Evolutionary conservation across 2,329 filamentous ascomycete species (phyloP).

Genomic region (Hymenoscyphus albidus): DNA sequence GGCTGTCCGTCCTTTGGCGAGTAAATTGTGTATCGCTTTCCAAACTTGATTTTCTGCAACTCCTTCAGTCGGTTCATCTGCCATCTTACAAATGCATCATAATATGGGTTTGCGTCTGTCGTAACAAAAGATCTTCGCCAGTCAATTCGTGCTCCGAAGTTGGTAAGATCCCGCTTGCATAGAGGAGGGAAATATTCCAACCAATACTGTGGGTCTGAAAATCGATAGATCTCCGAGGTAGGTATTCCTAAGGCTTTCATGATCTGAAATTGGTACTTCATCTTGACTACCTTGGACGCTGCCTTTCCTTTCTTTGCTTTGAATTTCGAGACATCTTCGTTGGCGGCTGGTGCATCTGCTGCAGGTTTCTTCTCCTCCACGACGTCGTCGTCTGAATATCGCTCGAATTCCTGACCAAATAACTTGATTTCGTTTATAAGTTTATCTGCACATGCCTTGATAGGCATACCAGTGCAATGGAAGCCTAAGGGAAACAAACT

Average conservation of each 20-base stretch:
- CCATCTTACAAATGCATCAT: conserved; percentile 93
- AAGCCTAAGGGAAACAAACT: conserved; percentile 88
- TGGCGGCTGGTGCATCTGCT: conserved; percentile 61
- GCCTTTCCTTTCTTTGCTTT: conserved; percentile 90
- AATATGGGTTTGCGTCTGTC: conserved; percentile 94
- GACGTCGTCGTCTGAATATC: conserved; percentile 61
- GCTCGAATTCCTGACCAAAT: conserved; percentile 84
- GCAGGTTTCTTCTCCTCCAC: conserved; percentile 47
- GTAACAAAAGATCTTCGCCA: conserved; percentile 93
- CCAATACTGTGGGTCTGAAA: conserved; percentile 90
- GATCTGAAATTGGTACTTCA: conserved; percentile 95
- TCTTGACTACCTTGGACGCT: conserved; percentile 81
- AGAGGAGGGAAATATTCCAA: conserved; percentile 86
- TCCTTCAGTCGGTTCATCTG: conserved; percentile 93
- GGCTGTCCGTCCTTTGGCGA: conserved; percentile 84
- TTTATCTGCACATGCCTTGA: conserved; percentile 97
- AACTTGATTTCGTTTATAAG: conserved; percentile 81
- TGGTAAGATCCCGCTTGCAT: conserved; percentile 73
- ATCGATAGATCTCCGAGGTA: conserved; percentile 83
- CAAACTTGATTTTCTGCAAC: conserved; percentile 88
- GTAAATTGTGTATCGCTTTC: conserved; percentile 91
- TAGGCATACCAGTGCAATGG: conserved; percentile 96
- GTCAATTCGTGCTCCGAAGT: conserved; percentile 82
- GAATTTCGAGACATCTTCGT: conserved; percentile 88
- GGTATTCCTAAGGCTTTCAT: conserved; percentile 90